Percentiles rank a stretch among this genome's conserved stretches.
Evolutionary conservation across 1,139 yeast genomes (phyloP).

Genomic region (Scheffersomyces illinoinensis): DNA sequence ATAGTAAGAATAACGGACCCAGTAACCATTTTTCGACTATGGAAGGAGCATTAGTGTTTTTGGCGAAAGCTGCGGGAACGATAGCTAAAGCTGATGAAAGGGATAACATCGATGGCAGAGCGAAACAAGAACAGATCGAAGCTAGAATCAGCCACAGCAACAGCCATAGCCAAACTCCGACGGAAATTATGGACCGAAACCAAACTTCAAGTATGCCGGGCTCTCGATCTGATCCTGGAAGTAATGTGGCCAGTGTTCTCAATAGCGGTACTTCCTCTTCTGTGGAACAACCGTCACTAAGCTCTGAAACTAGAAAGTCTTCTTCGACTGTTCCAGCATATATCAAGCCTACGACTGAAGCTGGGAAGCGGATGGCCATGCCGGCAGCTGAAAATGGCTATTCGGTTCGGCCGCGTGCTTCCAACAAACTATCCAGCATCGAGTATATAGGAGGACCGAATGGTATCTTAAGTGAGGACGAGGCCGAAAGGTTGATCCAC

Average conservation of each 20-base stretch:
- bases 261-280: background rate
- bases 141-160: background rate
- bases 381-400: slow-evolving; percentile 52
- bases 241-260: background rate
- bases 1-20: slow-evolving; percentile 5
- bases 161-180: slow-evolving; percentile 1
- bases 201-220: background rate
- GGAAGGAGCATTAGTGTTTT: slow-evolving; percentile 68
- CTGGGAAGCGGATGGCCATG: slow-evolving; percentile 24
- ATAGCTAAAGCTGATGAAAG: slow-evolving; percentile 67
- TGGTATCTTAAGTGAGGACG: slow-evolving; percentile 64
- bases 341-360: slow-evolving; percentile 8
- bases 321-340: slow-evolving; percentile 13
- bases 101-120: slow-evolving; percentile 66
- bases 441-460: slow-evolving; percentile 63
- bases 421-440: slow-evolving; percentile 54
- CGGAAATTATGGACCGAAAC: background rate
- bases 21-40: slow-evolving; percentile 41
- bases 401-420: slow-evolving; percentile 55
- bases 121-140: slow-evolving; percentile 52
- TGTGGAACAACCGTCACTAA: background rate
- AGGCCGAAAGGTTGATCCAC: slow-evolving; percentile 63
- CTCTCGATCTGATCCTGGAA: background rate
- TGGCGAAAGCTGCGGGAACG: slow-evolving; percentile 76
- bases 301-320: background rate